Percentiles rank a stretch among this genome's conserved stretches.
phyloP scores from a whole-genome alignment of 495 filamentous ascomycete genomes.

The Xylaria venustula region DNA sequence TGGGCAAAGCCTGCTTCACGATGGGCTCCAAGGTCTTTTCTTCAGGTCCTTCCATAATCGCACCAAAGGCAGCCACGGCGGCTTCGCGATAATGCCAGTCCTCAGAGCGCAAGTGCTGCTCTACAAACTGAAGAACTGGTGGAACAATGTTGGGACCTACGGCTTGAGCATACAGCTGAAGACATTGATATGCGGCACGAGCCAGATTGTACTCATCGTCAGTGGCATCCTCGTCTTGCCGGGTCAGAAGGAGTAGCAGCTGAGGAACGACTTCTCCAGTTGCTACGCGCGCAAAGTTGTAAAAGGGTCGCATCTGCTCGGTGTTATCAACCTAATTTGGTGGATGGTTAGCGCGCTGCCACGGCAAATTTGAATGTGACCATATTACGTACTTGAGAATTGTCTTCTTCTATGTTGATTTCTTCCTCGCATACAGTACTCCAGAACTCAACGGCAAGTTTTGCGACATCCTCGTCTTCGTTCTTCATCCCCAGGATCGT shows the following conservation, averaged over 20 bases:
- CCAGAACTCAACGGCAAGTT: conserved; percentile 98
- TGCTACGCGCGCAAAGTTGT: conserved; percentile 87
- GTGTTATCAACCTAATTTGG: conserved; percentile 61
- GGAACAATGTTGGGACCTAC: conserved; percentile 77
- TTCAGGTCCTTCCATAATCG: conserved; percentile 97
- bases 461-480: conserved; percentile 94
- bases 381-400: conserved; percentile 67
- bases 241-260: conserved; percentile 81
- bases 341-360: conserved; percentile 21
- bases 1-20: conserved; percentile 88
- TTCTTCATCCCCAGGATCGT: conserved; percentile 99
- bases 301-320: conserved; percentile 80
- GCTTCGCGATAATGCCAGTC: conserved; percentile 94
- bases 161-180: conserved; percentile 91
- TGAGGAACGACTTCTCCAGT: conserved; percentile 91
- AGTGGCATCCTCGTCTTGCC: conserved; percentile 93
- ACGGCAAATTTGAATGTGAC: neutral
- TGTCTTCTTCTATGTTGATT: conserved; percentile 95
- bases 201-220: conserved; percentile 98
- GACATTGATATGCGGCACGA: conserved; percentile 92
- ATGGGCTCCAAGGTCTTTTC: conserved; percentile 83
- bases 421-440: conserved; percentile 99
- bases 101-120: conserved; percentile 81
- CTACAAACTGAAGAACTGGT: conserved; percentile 85
- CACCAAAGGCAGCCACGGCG: conserved; percentile 95